A percentile compares a stretch with the other conserved stretches of the same genome.
These are phyloP conservation scores for Malus fusca DNA, from an alignment of 306 rosid species.

Conservation along the genomic window DNA sequence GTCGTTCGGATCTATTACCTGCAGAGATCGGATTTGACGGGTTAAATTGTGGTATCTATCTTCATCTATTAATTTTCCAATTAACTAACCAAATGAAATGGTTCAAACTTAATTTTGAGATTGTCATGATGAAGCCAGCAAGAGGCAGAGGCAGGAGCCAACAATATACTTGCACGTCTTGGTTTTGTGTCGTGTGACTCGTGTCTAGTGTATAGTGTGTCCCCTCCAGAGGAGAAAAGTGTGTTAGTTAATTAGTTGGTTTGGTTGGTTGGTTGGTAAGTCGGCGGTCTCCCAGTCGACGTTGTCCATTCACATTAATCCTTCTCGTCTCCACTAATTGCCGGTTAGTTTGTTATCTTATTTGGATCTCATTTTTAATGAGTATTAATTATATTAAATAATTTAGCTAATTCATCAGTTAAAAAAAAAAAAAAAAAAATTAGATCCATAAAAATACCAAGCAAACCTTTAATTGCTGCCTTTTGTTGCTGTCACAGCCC, in stretches of 20 bases:
- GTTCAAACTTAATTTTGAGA: neutral
- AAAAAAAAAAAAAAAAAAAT: no score
- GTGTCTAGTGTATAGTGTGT: neutral
- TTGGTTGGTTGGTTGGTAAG: neutral
- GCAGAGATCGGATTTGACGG: no score
- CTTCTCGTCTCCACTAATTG: neutral
- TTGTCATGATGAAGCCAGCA: neutral
- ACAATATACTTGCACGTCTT: neutral
- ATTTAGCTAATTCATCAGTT: no score
- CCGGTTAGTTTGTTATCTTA: neutral
- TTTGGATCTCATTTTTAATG: no score
- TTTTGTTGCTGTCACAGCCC: no score
- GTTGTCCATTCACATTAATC: neutral
- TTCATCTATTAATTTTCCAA: neutral
- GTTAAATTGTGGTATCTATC: neutral
- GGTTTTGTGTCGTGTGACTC: neutral
- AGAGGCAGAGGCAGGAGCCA: no score
- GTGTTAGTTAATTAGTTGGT: neutral
- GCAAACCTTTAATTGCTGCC: no score
- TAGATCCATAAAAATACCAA: no score
- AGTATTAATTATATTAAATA: no score
- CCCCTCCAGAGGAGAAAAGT: neutral
- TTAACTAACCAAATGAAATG: neutral
- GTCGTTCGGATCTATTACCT: no score
- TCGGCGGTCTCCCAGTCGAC: neutral